These are phyloP conservation scores for Myxozyma geophila DNA, from an alignment of 805 yeast species.

Conservation along the genomic window DNA sequence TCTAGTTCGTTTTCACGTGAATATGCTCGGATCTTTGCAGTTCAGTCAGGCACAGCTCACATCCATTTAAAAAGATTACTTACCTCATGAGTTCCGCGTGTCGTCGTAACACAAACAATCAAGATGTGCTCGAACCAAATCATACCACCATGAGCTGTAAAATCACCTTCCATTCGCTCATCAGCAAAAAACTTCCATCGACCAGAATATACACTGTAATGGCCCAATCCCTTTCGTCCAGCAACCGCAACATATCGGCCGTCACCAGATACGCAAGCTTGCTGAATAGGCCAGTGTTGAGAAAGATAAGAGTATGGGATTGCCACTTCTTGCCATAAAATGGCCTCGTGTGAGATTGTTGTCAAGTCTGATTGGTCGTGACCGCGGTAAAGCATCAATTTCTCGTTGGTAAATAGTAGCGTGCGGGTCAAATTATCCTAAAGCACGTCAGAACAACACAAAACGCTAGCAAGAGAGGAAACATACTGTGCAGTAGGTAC, in stretches of 20 bases:
- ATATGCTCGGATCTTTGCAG: conserved; percentile 44
- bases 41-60: neutral
- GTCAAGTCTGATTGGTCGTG: conserved; percentile 51
- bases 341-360: conserved; percentile 51
- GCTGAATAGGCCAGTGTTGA: conserved; percentile 51
- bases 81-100: conserved; percentile 33
- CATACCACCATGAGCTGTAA: conserved; percentile 47
- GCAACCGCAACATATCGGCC: conserved; percentile 57
- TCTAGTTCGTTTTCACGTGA: conserved; percentile 46
- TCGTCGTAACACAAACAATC: conserved; percentile 45
- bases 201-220: conserved; percentile 49
- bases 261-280: conserved; percentile 52
- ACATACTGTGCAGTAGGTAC: conserved; percentile 23
- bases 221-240: conserved; percentile 54
- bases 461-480: neutral
- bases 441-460: conserved; percentile 23
- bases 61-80: neutral
- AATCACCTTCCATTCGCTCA: conserved; percentile 45
- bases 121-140: conserved; percentile 48
- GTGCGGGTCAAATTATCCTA: conserved; percentile 50
- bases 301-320: conserved; percentile 54
- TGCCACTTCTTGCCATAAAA: conserved; percentile 54
- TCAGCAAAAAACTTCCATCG: conserved; percentile 54
- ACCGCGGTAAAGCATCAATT: conserved; percentile 53
- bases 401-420: conserved; percentile 49